These are phyloP conservation scores for Candida ipomoeae DNA, from an alignment of 805 yeast species.

Conservation along the genomic window DNA sequence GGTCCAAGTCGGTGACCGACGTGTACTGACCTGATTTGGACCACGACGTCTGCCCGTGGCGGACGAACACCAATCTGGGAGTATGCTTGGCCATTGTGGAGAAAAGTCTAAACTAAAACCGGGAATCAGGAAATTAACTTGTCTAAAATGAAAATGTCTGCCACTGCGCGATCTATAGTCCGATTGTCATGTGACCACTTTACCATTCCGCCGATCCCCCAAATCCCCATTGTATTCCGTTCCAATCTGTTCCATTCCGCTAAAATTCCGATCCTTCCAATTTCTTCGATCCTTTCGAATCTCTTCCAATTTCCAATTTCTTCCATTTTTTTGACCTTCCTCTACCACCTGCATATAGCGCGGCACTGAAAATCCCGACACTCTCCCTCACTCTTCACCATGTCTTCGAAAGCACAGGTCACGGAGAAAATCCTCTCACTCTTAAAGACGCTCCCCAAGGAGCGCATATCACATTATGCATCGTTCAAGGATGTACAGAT, in stretches of 20 bases:
- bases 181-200: neutral
- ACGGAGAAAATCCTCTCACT: slow-evolving; percentile 55
- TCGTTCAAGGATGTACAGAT: slow-evolving; percentile 68
- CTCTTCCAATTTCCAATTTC: too few species aligned
- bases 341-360: neutral
- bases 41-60: slow-evolving; percentile 96
- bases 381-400: neutral
- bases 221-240: too few species aligned
- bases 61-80: slow-evolving; percentile 68
- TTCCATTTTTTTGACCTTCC: too few species aligned
- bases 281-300: too few species aligned
- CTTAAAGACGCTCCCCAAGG: slow-evolving; percentile 63
- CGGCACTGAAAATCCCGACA: neutral
- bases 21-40: slow-evolving; percentile 92
- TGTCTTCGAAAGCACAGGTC: slow-evolving; percentile 37
- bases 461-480: slow-evolving; percentile 61
- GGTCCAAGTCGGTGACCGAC: slow-evolving; percentile 73
- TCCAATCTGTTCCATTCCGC: too few species aligned
- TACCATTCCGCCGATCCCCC: too few species aligned
- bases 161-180: neutral
- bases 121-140: too few species aligned
- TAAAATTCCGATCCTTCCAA: too few species aligned
- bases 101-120: too few species aligned
- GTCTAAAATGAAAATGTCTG: neutral
- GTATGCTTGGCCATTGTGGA: slow-evolving; percentile 25